Percentiles rank a stretch among this genome's conserved stretches.
These are phyloP conservation scores for Rhizoclosmatium globosum DNA, from an alignment of 192 early-diverging fungal species.

Conservation along the genomic window DNA sequence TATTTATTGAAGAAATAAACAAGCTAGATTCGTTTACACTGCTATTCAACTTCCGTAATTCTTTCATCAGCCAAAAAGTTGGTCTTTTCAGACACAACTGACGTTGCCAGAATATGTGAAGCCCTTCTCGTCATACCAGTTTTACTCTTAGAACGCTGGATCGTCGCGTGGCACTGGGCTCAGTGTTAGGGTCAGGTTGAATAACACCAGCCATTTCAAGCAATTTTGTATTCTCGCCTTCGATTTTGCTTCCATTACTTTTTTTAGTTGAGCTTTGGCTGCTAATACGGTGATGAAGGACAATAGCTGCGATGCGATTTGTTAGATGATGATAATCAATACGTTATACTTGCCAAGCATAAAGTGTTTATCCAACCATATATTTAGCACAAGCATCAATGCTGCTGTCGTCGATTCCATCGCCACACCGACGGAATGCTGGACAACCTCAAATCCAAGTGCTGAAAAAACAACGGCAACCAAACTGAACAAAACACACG, in stretches of 20 bases:
- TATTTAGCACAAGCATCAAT: constrained; percentile 2
- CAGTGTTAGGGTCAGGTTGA: too few relatives aligned
- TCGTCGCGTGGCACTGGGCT: too few relatives aligned
- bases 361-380: constrained; percentile 17
- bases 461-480: background rate
- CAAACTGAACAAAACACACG: background rate
- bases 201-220: background rate
- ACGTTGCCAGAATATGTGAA: too few relatives aligned
- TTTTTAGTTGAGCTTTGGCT: background rate
- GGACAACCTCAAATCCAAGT: background rate
- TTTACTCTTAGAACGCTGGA: too few relatives aligned
- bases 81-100: too few relatives aligned
- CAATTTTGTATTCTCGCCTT: background rate
- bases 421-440: background rate
- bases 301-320: background rate
- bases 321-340: background rate
- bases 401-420: background rate
- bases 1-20: too few relatives aligned
- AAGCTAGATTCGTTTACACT: too few relatives aligned
- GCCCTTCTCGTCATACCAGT: too few relatives aligned
- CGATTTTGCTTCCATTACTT: background rate
- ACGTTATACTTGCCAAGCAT: background rate
- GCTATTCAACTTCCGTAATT: too few relatives aligned
- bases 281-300: background rate
- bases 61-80: too few relatives aligned